phyloP scores from a whole-genome alignment of 2,329 filamentous ascomycete genomes.

The Hypoxylon sp. region DNA sequence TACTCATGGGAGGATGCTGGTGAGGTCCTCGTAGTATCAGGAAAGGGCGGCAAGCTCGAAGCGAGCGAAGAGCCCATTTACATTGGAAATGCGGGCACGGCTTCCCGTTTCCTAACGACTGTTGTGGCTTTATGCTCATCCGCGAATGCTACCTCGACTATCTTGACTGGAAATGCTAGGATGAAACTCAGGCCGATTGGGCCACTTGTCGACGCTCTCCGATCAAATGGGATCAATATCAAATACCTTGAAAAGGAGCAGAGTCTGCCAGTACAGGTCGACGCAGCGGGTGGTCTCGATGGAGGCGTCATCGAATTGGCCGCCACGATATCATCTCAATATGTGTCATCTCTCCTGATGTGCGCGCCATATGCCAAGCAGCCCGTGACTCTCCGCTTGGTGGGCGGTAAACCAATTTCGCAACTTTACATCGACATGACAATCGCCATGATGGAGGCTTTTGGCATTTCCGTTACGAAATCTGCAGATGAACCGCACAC shows the following conservation, averaged over 20 bases:
- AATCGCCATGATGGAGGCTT: conserved; percentile 94
- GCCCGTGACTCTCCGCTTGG: conserved; percentile 87
- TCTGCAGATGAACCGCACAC: conserved; percentile 86
- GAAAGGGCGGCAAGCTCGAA: conserved; percentile 86
- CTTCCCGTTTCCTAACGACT: conserved; percentile 93
- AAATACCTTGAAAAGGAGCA: conserved; percentile 86
- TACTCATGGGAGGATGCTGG: conserved; percentile 96
- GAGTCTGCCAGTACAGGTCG: conserved; percentile 85
- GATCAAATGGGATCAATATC: conserved; percentile 86
- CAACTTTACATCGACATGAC: conserved; percentile 99
- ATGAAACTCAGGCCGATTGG: conserved; percentile 98
- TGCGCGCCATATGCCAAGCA: conserved; percentile 96
- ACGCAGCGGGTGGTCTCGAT: conserved; percentile 83
- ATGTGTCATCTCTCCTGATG: conserved; percentile 97
- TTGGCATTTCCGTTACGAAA: conserved; percentile 83
- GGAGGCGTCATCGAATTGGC: conserved; percentile 92
- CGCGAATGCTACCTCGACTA: conserved; percentile 72
- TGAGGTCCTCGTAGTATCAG: conserved; percentile 88
- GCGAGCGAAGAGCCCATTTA: conserved; percentile 85
- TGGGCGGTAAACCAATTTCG: conserved; percentile 97
- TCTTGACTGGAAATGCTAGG: conserved; percentile 91
- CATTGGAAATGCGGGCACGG: conserved; percentile 95
- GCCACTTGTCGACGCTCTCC: conserved; percentile 89
- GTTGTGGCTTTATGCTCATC: conserved; percentile 86
- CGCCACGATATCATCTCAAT: conserved; percentile 98